Conservation (phyloP, 352 stramenopile species). For the Phytopythium vexans region DNA sequence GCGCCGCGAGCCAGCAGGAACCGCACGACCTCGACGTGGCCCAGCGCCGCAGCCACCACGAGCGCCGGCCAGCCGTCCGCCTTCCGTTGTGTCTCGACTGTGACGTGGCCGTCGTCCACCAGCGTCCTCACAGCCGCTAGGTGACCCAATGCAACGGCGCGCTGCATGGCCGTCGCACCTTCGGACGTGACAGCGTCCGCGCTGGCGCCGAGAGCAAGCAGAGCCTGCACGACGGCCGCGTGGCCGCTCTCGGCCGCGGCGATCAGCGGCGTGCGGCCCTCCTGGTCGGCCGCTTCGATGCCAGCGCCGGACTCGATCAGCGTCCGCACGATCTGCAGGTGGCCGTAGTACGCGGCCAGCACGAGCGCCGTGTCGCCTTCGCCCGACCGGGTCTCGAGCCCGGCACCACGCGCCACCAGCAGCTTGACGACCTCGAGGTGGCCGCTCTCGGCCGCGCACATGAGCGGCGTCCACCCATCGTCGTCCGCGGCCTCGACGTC, state of each 20-base stretch:
- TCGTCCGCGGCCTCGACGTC: constrained; percentile 47
- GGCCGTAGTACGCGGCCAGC: constrained; percentile 18
- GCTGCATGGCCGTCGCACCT: neutral
- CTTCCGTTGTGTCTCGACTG: neutral
- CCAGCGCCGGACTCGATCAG: constrained; percentile 13
- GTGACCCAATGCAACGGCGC: neutral
- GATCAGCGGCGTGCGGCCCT: constrained; percentile 14
- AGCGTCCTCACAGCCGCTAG: neutral
- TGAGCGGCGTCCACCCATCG: constrained; percentile 51
- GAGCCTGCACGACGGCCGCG: neutral
- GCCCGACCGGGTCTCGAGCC: constrained; percentile 17
- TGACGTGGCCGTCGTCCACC: neutral
- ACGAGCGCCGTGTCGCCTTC: constrained; percentile 13
- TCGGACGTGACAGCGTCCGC: neutral
- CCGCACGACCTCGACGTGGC: neutral
- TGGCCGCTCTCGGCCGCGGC: constrained; percentile 4
- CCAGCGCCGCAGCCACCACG: neutral
- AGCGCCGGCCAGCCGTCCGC: constrained; percentile 2
- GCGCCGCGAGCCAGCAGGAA: neutral
- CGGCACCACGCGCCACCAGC: constrained; percentile 35
- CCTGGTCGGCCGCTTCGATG: constrained; percentile 5
- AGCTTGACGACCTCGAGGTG: constrained; percentile 35
- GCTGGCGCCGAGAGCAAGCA: neutral
- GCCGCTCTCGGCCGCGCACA: constrained; percentile 60
- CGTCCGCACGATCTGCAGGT: constrained; percentile 10